Conservation (phyloP, 2,329 filamentous ascomycete genomes). For the Myriosclerotinia scirpicola region DNA sequence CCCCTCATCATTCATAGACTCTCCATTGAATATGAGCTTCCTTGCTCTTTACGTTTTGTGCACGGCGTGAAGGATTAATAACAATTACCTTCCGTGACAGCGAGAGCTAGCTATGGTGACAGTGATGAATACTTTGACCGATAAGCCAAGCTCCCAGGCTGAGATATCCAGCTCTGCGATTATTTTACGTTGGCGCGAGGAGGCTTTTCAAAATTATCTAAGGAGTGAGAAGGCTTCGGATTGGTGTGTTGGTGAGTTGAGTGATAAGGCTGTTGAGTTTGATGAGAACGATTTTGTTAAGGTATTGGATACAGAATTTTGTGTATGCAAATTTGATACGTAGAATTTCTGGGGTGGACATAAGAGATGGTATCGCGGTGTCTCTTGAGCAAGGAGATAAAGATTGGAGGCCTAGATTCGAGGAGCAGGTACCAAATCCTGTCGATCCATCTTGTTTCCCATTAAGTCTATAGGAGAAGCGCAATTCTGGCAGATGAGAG, state of each 20-base stretch:
- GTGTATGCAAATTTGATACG: too few species aligned
- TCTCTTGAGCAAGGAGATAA: not conserved
- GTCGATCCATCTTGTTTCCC: not conserved
- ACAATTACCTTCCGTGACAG: not conserved
- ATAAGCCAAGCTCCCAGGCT: not conserved
- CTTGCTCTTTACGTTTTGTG: not conserved
- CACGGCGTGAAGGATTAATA: not conserved
- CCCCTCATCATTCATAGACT: not conserved
- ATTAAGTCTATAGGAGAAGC: not conserved
- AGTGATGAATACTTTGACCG: not conserved
- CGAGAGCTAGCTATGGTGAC: not conserved
- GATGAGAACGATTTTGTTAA: not conserved
- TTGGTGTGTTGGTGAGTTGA: not conserved
- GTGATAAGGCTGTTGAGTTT: not conserved
- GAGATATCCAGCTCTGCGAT: not conserved
- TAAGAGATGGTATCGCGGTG: not conserved
- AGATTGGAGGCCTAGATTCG: not conserved
- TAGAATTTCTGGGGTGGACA: not conserved
- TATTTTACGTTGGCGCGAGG: not conserved
- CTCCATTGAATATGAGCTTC: not conserved
- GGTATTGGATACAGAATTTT: not conserved
- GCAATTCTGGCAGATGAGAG: not conserved
- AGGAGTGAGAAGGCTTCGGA: not conserved
- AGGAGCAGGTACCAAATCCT: not conserved
- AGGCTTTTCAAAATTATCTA: not conserved